phyloP scores from a whole-genome alignment of 2,329 filamentous ascomycete species.

The Nectriaceae sp. region DNA sequence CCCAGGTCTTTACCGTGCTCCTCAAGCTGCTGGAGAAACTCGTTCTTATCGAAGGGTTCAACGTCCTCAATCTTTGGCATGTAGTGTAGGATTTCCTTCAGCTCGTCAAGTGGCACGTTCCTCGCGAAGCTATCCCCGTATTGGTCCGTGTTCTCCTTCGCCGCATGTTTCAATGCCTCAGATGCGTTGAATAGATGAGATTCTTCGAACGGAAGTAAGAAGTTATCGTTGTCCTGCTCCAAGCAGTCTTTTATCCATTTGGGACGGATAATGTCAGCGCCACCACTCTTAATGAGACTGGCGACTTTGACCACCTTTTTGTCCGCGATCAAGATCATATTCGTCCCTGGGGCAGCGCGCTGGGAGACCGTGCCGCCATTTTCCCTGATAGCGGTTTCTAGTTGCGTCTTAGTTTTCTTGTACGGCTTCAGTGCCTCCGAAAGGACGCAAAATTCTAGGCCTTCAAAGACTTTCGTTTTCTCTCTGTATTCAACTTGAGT shows the following conservation, averaged over 20 bases:
- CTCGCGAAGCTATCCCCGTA: conserved; percentile 84
- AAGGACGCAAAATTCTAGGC: conserved; percentile 79
- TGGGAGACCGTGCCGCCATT: conserved; percentile 83
- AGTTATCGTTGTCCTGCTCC: conserved; percentile 54
- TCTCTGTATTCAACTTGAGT: conserved; percentile 50
- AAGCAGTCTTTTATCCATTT: conserved; percentile 85
- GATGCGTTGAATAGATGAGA: conserved; percentile 73
- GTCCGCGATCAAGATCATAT: conserved; percentile 76
- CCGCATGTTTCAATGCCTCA: conserved; percentile 53
- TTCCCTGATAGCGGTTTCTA: conserved; percentile 80
- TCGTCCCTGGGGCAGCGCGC: conserved; percentile 60
- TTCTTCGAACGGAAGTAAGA: conserved; percentile 64
- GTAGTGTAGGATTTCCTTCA: conserved; percentile 51
- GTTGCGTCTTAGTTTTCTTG: conserved; percentile 75
- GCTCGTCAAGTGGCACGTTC: conserved; percentile 65
- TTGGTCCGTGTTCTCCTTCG: conserved; percentile 67
- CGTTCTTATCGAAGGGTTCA: conserved; percentile 43
- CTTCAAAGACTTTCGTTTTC: conserved; percentile 68
- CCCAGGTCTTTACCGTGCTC: conserved; percentile 55
- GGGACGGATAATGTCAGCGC: conserved; percentile 73
- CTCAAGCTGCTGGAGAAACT: conserved; percentile 57
- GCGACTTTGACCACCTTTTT: conserved; percentile 80
- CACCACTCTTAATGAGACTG: conserved; percentile 73
- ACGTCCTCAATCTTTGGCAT: conserved; percentile 53
- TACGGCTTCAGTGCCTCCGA: conserved; percentile 70